phyloP scores from a whole-genome alignment of 2,329 filamentous ascomycete genomes.

The Xylaria sp. region DNA sequence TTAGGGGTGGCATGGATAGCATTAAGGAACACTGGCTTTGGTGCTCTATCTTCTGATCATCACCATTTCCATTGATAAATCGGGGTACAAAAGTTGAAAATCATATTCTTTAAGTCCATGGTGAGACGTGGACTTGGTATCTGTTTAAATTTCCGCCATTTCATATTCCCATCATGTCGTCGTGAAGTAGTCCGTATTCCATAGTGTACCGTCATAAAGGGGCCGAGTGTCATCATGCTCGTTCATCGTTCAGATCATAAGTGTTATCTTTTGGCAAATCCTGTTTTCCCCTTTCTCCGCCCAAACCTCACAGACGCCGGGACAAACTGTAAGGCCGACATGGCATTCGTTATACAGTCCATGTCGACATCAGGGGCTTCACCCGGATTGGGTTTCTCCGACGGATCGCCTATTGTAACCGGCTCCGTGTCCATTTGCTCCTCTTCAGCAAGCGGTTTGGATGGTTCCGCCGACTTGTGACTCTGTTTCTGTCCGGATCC shows the following conservation, averaged over 20 bases:
- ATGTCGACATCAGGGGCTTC: slow-evolving; percentile 47
- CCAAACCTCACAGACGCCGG: slow-evolving; percentile 64
- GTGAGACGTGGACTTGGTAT: background rate
- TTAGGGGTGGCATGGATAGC: background rate
- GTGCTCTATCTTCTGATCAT: background rate
- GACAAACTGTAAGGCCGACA: slow-evolving; percentile 68
- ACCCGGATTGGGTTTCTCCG: slow-evolving; percentile 12
- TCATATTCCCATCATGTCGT: background rate
- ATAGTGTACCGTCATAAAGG: slow-evolving; percentile 15
- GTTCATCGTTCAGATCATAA: background rate
- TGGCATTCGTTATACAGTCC: slow-evolving; percentile 58
- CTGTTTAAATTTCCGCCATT: background rate
- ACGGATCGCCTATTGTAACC: slow-evolving; percentile 10
- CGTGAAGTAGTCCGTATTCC: background rate
- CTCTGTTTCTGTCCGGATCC: slow-evolving; percentile 27
- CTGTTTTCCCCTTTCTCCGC: slow-evolving; percentile 47
- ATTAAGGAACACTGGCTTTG: background rate
- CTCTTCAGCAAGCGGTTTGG: slow-evolving; percentile 14
- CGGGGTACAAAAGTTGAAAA: background rate
- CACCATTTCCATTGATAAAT: background rate
- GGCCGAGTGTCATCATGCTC: slow-evolving; percentile 5
- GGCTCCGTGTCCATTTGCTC: slow-evolving; percentile 8
- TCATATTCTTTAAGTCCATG: background rate
- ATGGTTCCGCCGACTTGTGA: slow-evolving; percentile 24
- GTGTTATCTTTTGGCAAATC: slow-evolving; percentile 45